phyloP scores from a whole-genome alignment of 2,329 filamentous ascomycete genomes.

The Biscogniauxia marginata region DNA sequence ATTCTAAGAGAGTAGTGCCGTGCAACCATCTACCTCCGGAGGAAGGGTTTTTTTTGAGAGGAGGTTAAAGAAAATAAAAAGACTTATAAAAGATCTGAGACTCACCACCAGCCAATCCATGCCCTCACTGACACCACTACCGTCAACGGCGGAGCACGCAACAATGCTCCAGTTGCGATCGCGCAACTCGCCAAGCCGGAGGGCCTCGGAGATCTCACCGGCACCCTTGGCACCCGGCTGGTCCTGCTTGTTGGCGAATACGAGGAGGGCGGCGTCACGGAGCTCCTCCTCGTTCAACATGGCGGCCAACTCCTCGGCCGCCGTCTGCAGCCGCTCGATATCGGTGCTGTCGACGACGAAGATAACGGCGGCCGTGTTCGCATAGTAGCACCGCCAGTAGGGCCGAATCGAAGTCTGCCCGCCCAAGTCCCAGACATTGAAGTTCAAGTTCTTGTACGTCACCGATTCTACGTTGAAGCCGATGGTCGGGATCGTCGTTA shows the following conservation, averaged over 20 bases:
- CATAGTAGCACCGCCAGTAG: slow-evolving; percentile 99
- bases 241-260: slow-evolving; percentile 99
- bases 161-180: slow-evolving; percentile 99
- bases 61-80: background rate
- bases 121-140: slow-evolving; percentile 89
- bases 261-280: slow-evolving; percentile 84
- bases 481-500: slow-evolving; percentile 98
- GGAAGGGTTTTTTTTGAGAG: too few species aligned
- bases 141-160: slow-evolving; percentile 93
- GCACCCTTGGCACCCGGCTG: slow-evolving; percentile 95
- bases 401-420: slow-evolving; percentile 98
- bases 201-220: slow-evolving; percentile 91
- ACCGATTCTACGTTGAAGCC: slow-evolving; percentile 99
- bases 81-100: slow-evolving; percentile 17
- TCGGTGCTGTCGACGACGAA: slow-evolving; percentile 99
- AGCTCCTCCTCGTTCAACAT: slow-evolving; percentile 98
- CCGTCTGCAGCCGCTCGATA: slow-evolving; percentile 90
- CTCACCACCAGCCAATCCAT: slow-evolving; percentile 98
- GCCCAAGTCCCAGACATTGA: slow-evolving; percentile 98
- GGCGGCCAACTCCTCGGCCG: slow-evolving; percentile 84
- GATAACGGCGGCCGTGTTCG: slow-evolving; percentile 96
- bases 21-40: background rate
- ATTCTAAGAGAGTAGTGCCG: too few species aligned
- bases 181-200: slow-evolving; percentile 85
- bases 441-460: slow-evolving; percentile 96